Conservation (phyloP, 371 early-diverging fungal genomes). For the Mucor plumbeus region DNA sequence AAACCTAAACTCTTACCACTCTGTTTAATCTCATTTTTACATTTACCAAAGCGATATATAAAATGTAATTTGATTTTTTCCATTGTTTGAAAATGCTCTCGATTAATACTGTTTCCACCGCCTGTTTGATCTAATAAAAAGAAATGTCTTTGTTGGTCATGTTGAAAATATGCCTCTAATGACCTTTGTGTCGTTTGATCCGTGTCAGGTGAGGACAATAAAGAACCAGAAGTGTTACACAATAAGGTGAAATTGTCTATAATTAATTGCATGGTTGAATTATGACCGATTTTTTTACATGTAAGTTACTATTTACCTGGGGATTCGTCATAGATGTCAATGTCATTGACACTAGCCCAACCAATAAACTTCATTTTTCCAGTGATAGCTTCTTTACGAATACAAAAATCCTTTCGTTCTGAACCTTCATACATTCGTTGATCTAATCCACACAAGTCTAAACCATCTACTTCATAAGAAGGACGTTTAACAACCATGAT, state of each 20-base stretch:
- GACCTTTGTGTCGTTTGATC: conserved; percentile 28
- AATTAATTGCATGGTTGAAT: background rate
- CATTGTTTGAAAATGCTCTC: conserved; percentile 16
- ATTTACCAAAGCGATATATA: conserved; percentile 27
- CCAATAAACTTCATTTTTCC: conserved; percentile 35
- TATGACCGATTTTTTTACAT: background rate
- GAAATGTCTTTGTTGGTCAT: conserved; percentile 17
- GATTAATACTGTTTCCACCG: conserved; percentile 20
- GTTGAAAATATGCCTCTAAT: conserved; percentile 30
- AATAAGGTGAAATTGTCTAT: conserved; percentile 17
- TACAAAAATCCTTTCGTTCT: conserved; percentile 20
- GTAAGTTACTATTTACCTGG: conserved; percentile 2
- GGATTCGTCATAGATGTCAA: conserved; percentile 26
- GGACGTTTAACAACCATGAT: conserved; percentile 48
- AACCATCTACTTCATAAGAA: conserved; percentile 32
- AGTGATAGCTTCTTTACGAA: conserved; percentile 9
- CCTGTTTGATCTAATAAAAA: conserved; percentile 5
- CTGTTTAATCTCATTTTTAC: conserved; percentile 19
- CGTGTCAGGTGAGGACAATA: conserved; percentile 16
- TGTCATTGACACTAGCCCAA: conserved; percentile 30
- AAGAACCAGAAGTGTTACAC: conserved; percentile 16
- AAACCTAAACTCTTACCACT: conserved; percentile 9
- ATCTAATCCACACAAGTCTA: conserved; percentile 33
- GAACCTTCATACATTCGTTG: conserved; percentile 22
- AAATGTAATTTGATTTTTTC: conserved; percentile 16